Conservation (phyloP, 2,329 filamentous ascomycete genomes). For the Beauveria varroae region DNA sequence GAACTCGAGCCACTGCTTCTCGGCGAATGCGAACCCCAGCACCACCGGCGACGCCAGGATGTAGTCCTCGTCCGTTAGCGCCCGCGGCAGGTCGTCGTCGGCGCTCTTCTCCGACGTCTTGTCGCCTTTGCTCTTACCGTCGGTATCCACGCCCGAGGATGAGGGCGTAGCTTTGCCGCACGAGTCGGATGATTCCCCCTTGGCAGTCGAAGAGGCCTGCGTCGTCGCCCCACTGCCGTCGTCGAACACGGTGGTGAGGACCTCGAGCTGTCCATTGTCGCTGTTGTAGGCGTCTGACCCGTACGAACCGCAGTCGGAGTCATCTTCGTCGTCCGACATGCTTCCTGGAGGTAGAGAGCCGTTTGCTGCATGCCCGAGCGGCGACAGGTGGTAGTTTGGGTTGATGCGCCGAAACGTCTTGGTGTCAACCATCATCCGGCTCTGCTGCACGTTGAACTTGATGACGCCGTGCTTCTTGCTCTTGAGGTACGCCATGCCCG, state of each 20-base stretch:
- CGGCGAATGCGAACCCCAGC: conserved; percentile 77
- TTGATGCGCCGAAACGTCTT: conserved; percentile 76
- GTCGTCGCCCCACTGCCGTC: conserved; percentile 19
- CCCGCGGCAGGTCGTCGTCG: conserved; percentile 27
- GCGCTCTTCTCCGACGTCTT: conserved; percentile 13
- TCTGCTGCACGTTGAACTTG: conserved; percentile 80
- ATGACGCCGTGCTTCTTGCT: conserved; percentile 50
- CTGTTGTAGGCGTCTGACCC: conserved; percentile 33
- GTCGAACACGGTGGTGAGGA: conserved; percentile 45
- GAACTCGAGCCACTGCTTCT: conserved; percentile 89
- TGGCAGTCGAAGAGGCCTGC: conserved; percentile 7
- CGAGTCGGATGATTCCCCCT: conserved; percentile 13
- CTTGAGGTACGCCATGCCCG: conserved; percentile 80
- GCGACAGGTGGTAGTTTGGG: conserved; percentile 74
- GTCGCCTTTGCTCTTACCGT: conserved; percentile 1
- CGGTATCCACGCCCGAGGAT: background rate
- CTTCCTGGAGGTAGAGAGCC: conserved; percentile 50
- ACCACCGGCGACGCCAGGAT: conserved; percentile 78
- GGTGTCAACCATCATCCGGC: conserved; percentile 82
- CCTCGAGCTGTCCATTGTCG: conserved; percentile 32
- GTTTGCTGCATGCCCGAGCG: conserved; percentile 42
- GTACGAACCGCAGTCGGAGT: conserved; percentile 30
- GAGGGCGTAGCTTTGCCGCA: conserved; percentile 6
- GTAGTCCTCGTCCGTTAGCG: conserved; percentile 76
- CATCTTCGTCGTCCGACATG: conserved; percentile 42